Conservation (phyloP, 148 eudicot genomes). For the Heliosperma pusillum region DNA sequence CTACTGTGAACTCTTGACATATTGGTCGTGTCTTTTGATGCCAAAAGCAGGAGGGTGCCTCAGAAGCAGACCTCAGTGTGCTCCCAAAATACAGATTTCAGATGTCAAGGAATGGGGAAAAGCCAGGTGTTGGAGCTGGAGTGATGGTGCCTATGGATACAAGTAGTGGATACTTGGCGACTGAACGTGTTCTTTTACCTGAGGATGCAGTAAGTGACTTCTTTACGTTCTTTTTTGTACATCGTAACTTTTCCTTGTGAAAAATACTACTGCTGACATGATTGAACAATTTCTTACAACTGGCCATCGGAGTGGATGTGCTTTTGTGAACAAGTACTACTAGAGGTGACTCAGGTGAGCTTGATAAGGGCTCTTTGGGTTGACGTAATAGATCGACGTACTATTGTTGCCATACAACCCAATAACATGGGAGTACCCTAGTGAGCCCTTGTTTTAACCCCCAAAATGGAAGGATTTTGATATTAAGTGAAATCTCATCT, state of each 20-base stretch:
- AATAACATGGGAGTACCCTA: not conserved
- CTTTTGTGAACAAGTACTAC: not conserved
- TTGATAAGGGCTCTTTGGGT: not conserved
- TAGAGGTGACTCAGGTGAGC: not conserved
- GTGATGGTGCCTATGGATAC: slow-evolving; percentile 77
- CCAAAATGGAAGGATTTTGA: no score
- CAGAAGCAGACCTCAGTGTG: slow-evolving; percentile 75
- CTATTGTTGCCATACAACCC: not conserved
- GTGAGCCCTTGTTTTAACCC: not conserved
- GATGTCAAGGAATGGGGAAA: slow-evolving; percentile 45
- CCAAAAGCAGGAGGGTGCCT: slow-evolving; percentile 84
- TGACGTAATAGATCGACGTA: not conserved
- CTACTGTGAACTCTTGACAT: not conserved
- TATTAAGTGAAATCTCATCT: not conserved
- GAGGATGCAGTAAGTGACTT: slow-evolving; percentile 83
- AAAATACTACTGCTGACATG: not conserved
- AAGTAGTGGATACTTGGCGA: slow-evolving; percentile 52
- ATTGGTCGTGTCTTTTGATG: slow-evolving; percentile 8
- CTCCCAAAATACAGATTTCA: slow-evolving; percentile 75
- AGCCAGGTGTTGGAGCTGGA: slow-evolving; percentile 58
- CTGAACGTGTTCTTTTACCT: slow-evolving; percentile 68
- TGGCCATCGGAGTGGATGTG: not conserved
- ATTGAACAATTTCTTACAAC: slow-evolving; percentile 1
- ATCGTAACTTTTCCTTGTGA: not conserved
- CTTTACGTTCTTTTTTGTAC: not conserved